These are phyloP conservation scores for Dryadomyces quercivorus DNA, from an alignment of 2,329 filamentous ascomycete species.

Conservation along the genomic window DNA sequence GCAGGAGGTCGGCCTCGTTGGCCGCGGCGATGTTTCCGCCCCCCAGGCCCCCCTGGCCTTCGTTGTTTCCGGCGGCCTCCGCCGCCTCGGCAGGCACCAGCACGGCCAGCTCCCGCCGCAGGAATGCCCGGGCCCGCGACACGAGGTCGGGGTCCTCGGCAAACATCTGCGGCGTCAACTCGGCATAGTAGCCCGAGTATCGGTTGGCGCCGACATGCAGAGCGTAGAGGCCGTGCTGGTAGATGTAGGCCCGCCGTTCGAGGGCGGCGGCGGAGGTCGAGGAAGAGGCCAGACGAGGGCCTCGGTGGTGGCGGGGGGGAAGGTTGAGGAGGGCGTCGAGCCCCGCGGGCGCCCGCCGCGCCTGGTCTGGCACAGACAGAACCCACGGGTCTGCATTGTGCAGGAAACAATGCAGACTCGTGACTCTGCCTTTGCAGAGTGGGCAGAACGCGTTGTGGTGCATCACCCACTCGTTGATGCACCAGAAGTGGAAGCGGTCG, in stretches of 20 bases:
- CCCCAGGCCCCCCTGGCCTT: not conserved
- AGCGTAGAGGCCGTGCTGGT: conserved; percentile 60
- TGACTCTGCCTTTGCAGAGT: conserved; percentile 53
- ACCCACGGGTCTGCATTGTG: conserved; percentile 39
- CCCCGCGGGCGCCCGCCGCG: too few relatives aligned
- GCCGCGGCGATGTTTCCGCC: too few relatives aligned
- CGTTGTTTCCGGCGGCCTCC: not conserved
- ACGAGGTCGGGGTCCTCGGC: conserved; percentile 52
- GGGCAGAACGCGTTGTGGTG: conserved; percentile 62
- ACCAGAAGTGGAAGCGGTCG: conserved; percentile 72
- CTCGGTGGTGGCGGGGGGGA: not conserved
- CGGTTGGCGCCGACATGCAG: conserved; percentile 74
- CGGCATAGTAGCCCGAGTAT: conserved; percentile 63
- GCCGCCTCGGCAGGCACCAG: not conserved
- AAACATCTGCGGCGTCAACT: conserved; percentile 58
- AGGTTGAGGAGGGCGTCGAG: too few relatives aligned
- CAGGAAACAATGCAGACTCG: conserved; percentile 54
- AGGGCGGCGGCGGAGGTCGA: conserved; percentile 28
- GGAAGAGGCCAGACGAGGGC: conserved; percentile 2
- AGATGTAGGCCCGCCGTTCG: conserved; percentile 56
- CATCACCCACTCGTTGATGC: conserved; percentile 65
- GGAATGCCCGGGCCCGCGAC: conserved; percentile 66
- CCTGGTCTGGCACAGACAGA: conserved; percentile 32
- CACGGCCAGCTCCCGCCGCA: conserved; percentile 72
- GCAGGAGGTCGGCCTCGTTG: conserved; percentile 35